Evolutionary conservation across 345 rosid species (phyloP).

Genomic region (Murraya paniculata): DNA sequence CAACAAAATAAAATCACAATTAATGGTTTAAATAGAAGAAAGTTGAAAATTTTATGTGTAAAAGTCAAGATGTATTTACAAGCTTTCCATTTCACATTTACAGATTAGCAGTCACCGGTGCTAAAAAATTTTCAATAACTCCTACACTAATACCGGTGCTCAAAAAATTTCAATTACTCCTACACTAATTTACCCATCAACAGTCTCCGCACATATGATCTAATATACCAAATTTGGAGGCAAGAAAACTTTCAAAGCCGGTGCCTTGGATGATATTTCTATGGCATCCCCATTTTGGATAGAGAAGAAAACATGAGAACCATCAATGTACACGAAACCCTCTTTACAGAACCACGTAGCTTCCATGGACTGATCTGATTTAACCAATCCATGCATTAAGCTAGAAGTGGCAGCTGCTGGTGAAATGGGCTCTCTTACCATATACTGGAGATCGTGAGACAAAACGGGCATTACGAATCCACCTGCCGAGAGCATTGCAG

Average conservation of each 20-base stretch:
- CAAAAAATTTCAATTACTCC: background rate
- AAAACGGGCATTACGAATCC: constrained; percentile 73
- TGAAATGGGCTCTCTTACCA: constrained; percentile 90
- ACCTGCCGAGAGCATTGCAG: constrained; percentile 92
- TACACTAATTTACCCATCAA: background rate
- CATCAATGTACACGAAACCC: constrained; percentile 72
- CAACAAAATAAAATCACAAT: background rate
- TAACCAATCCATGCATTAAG: constrained; percentile 64
- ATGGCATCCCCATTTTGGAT: constrained; percentile 57
- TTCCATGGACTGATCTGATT: constrained; percentile 50
- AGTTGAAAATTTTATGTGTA: background rate
- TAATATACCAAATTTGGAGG: constrained; percentile 29
- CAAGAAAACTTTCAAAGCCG: constrained; percentile 63
- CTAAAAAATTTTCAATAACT: background rate
- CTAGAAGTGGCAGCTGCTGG: constrained; percentile 34
- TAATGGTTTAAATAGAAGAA: background rate
- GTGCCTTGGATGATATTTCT: constrained; percentile 65
- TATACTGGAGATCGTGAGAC: constrained; percentile 67
- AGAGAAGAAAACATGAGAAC: constrained; percentile 52
- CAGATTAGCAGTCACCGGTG: background rate
- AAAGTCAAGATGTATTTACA: background rate
- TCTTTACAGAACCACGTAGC: constrained; percentile 61
- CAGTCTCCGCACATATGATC: background rate
- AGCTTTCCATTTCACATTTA: background rate
- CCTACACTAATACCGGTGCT: background rate